These are phyloP conservation scores for Excoecaria cochinchinensis DNA, from an alignment of 345 rosid species.

Conservation along the genomic window DNA sequence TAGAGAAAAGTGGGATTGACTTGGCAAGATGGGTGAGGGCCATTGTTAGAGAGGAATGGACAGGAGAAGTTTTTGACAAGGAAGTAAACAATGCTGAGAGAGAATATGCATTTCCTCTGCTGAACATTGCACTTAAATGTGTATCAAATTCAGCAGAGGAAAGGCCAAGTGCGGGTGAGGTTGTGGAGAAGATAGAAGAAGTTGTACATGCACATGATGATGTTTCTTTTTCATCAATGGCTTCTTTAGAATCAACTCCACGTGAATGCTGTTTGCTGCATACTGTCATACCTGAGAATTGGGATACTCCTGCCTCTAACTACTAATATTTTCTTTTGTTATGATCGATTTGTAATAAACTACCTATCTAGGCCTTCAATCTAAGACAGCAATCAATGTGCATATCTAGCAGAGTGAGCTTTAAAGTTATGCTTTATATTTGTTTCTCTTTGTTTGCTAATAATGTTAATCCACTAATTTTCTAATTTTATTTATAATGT, in stretches of 20 bases:
- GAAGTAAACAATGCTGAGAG: constrained; percentile 42
- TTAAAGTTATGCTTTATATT: not conserved
- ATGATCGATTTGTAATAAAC: not conserved
- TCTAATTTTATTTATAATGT: too few relatives aligned
- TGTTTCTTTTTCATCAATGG: constrained; percentile 27
- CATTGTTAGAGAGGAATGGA: constrained; percentile 73
- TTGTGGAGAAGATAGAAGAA: constrained; percentile 48
- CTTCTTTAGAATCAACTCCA: constrained; percentile 31
- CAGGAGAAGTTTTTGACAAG: constrained; percentile 66
- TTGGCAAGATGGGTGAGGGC: constrained; percentile 67
- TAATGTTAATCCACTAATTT: not conserved
- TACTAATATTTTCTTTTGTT: constrained; percentile 15
- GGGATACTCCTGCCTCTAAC: constrained; percentile 59
- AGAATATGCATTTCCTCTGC: constrained; percentile 56
- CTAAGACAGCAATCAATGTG: not conserved
- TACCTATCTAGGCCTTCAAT: not conserved
- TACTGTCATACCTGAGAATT: constrained; percentile 49
- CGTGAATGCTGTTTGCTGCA: constrained; percentile 47
- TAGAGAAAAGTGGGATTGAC: constrained; percentile 49
- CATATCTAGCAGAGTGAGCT: not conserved
- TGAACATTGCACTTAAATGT: constrained; percentile 51
- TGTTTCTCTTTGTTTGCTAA: not conserved
- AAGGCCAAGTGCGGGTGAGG: constrained; percentile 41
- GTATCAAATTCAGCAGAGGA: constrained; percentile 42
- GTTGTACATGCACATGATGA: constrained; percentile 30